Percentiles rank a stretch among this genome's conserved stretches.
These are phyloP conservation scores for Athelia psychrophila DNA, from an alignment of 1,284 basidiomycete genomes.

Conservation along the genomic window DNA sequence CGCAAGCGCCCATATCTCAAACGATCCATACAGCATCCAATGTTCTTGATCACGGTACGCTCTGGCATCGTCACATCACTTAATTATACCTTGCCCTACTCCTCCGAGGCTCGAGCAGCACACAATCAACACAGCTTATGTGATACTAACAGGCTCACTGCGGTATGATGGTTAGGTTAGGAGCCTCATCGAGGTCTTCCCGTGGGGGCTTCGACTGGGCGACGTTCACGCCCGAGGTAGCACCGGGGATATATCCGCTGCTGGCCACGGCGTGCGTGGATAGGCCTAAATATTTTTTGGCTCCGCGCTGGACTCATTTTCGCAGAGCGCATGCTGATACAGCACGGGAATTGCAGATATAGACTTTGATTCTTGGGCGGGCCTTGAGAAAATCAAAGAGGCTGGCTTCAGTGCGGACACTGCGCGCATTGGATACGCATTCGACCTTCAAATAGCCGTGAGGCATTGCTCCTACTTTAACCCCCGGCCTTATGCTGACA, in stretches of 20 bases:
- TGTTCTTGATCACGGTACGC: too few species aligned
- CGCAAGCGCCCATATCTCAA: too few species aligned
- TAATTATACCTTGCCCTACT: too few species aligned
- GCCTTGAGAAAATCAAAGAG: conserved; percentile 6
- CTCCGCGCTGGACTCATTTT: background rate
- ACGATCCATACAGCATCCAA: too few species aligned
- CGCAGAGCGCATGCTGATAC: too few species aligned
- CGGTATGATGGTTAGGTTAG: too few species aligned
- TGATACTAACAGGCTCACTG: too few species aligned
- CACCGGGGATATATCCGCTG: background rate
- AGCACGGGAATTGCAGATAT: conserved; percentile 4
- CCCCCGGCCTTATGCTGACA: background rate
- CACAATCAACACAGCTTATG: too few species aligned
- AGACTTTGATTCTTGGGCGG: conserved; percentile 10
- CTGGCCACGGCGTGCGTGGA: conserved; percentile 7
- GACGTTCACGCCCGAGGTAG: conserved; percentile 1
- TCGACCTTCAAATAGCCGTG: background rate
- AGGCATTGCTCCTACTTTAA: background rate
- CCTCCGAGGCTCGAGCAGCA: too few species aligned
- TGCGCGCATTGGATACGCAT: background rate
- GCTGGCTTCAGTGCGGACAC: background rate
- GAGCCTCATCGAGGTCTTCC: too few species aligned
- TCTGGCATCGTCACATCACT: too few species aligned
- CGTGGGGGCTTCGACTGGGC: conserved; percentile 2
- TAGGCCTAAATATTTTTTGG: conserved; percentile 6